Base-by-base conservation (phyloP, 148 eudicot genomes). In the Camellia granthamiana region DNA sequence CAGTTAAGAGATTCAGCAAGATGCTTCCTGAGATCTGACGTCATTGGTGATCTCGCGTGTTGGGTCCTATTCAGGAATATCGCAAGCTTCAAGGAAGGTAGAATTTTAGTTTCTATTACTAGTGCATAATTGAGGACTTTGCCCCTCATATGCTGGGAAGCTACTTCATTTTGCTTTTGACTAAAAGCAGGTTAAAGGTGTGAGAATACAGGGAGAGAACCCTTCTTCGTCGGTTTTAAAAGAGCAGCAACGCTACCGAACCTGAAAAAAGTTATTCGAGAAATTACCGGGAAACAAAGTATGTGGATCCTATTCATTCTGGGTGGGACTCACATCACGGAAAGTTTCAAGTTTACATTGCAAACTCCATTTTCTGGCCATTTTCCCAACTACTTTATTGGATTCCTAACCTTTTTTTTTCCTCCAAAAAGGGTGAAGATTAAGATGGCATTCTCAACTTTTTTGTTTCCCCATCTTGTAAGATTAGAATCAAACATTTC, bases 31-130 rank as follows among this genome's bases (percentile, higher is more conserved):
- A 21, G 47, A 69, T 69, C 38, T 51, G 73, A 43, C 18, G 16
- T 14, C 18, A 11, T 0, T 42, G 18, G 52, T 21, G 44, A 14
- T 47, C 14, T 49, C 0, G n/a, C 1, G 1, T 7, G 44, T 2
- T 43, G 3, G 58, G 61, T 21, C 79, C 19, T 77, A 16, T 65
- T 64, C 16, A 38, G 62, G 76, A 79, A 79, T 79, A 65, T 38
- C 46, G 60, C 64, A 42, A 65, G 80, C 72, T 47, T 77, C 60
- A 77, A 70, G 81, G 21, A 58, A 55, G 75, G 61, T 15, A 81
- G 13, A 5, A 73, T 6, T 62, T 6, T 51, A 49, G 65, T n/a
- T 30, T 44, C 60, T 54, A 3, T 54, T 56, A 71, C 3, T 14
- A 78, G 55, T 51, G 63, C 42, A 46, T n/a, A 71, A 46, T 71